These are phyloP conservation scores for Sherardia arvensis DNA, from an alignment of 257 asterid species.

Conservation along the genomic window DNA sequence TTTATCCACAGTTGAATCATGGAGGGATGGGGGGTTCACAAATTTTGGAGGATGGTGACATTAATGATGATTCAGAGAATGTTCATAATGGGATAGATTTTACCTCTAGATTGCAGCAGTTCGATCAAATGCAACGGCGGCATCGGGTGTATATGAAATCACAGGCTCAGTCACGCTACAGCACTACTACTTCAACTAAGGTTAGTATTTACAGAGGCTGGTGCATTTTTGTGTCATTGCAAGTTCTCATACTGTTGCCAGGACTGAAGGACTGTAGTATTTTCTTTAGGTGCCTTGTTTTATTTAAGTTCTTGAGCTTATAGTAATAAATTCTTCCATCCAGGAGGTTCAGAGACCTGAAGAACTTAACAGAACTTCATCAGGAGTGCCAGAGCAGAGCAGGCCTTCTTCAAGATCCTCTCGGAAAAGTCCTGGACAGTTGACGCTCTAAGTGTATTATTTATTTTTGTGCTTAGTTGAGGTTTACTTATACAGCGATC, in stretches of 20 bases:
- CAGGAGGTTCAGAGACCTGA: conserved; percentile 68
- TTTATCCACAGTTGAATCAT: conserved; percentile 29
- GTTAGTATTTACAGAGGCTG: conserved; percentile 28
- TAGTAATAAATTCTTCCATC: not conserved
- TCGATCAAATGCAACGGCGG: conserved; percentile 67
- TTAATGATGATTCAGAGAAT: conserved; percentile 30
- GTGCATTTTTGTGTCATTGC: not conserved
- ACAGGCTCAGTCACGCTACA: conserved; percentile 36
- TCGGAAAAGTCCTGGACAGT: conserved; percentile 55
- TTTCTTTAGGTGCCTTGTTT: not conserved
- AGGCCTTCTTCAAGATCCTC: conserved; percentile 62
- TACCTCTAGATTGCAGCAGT: conserved; percentile 52
- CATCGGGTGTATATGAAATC: conserved; percentile 55
- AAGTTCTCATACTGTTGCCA: not conserved
- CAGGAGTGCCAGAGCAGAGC: conserved; percentile 31
- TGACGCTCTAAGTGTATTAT: conserved; percentile 33
- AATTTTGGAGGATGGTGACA: conserved; percentile 46
- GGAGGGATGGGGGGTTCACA: conserved; percentile 29
- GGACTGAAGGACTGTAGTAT: not conserved
- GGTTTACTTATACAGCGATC: conserved; percentile 23
- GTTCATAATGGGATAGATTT: conserved; percentile 57
- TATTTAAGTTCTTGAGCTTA: not conserved
- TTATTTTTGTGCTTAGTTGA: conserved; percentile 13
- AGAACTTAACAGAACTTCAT: conserved; percentile 38
- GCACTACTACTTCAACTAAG: conserved; percentile 50